phyloP scores from a whole-genome alignment of 192 early-diverging fungal genomes.

The Mortierella hygrophila region DNA sequence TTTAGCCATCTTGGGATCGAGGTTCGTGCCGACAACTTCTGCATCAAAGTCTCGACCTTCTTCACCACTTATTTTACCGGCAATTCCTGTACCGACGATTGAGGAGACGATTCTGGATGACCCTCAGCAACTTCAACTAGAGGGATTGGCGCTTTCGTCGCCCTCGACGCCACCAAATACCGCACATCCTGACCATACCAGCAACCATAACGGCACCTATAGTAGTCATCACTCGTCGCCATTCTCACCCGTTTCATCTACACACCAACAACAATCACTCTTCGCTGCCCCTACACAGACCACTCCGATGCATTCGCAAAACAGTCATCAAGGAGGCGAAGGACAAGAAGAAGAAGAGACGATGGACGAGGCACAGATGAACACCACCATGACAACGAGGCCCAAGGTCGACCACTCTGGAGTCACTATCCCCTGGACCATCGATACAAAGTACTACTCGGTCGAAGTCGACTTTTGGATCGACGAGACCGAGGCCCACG shows the following conservation, averaged over 20 bases:
- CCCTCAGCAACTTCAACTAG: background rate
- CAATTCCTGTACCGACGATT: constrained; percentile 45
- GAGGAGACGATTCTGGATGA: constrained; percentile 31
- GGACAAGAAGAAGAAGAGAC: background rate
- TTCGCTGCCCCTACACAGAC: background rate
- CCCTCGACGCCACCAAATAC: constrained; percentile 38
- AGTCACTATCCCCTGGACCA: constrained; percentile 62
- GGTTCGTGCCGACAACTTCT: constrained; percentile 49
- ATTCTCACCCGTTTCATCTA: background rate
- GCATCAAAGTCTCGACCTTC: constrained; percentile 45
- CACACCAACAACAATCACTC: background rate
- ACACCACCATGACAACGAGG: constrained; percentile 9
- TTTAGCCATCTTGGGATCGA: constrained; percentile 52
- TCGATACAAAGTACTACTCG: constrained; percentile 78
- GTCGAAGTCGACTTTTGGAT: constrained; percentile 75
- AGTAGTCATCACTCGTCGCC: background rate
- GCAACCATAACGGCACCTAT: background rate
- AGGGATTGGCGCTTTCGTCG: background rate
- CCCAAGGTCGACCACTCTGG: constrained; percentile 49
- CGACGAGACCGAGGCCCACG: constrained; percentile 61
- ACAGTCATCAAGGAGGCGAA: background rate
- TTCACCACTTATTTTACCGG: constrained; percentile 49
- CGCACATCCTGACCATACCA: background rate
- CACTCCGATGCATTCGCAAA: background rate
- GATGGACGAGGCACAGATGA: background rate